Percentiles rank a stretch among this genome's conserved stretches.
Evolutionary conservation across 2,329 filamentous ascomycete species (phyloP).

Genomic region (Mycogone perniciosa): DNA sequence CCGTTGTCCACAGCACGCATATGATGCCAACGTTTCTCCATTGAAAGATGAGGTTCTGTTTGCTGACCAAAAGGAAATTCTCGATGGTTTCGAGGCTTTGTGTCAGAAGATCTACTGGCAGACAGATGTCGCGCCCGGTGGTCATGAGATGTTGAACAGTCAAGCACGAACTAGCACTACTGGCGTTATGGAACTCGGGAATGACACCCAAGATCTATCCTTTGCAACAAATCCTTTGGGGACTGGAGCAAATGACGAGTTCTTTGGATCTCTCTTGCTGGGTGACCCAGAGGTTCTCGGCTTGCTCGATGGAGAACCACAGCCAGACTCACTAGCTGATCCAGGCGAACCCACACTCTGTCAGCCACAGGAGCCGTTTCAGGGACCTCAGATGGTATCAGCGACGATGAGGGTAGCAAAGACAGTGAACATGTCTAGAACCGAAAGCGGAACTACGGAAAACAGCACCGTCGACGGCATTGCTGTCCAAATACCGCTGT

Average conservation of each 20-base stretch:
- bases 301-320: not conserved
- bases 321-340: not conserved
- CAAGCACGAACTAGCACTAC: no score
- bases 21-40: slow-evolving; percentile 67
- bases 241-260: no score
- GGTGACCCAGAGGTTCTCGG: not conserved
- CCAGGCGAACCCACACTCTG: not conserved
- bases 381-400: not conserved
- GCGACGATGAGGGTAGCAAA: slow-evolving; percentile 23
- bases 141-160: not conserved
- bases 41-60: slow-evolving; percentile 69
- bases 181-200: no score
- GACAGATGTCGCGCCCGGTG: not conserved
- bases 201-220: no score
- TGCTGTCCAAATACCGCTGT: slow-evolving; percentile 21
- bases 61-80: slow-evolving; percentile 41
- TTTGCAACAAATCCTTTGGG: no score
- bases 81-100: slow-evolving; percentile 41
- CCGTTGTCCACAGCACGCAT: slow-evolving; percentile 52
- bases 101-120: slow-evolving; percentile 35
- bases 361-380: not conserved
- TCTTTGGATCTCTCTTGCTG: not conserved
- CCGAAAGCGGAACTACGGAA: slow-evolving; percentile 26
- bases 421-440: slow-evolving; percentile 29
- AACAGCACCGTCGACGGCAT: slow-evolving; percentile 16